These are phyloP conservation scores for Penicillium steckii DNA, from an alignment of 495 filamentous ascomycete genomes.

Conservation along the genomic window DNA sequence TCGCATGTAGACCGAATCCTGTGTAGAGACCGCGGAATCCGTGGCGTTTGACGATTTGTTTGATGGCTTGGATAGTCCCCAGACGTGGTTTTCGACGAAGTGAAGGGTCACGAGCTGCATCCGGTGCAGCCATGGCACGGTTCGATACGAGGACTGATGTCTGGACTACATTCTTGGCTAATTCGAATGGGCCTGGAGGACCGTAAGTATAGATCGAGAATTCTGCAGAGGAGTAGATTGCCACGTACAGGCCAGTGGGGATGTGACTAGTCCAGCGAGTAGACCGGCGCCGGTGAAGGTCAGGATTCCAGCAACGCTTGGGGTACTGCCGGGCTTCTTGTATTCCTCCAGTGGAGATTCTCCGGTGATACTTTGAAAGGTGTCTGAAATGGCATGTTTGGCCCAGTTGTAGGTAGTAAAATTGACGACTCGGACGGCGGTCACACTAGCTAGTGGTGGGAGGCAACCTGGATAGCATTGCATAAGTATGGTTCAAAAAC, in stretches of 20 bases:
- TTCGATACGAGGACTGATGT: conserved; percentile 80
- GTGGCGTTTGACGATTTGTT: conserved; percentile 73
- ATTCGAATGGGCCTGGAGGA: conserved; percentile 77
- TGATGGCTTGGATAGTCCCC: conserved; percentile 76
- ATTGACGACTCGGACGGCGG: conserved; percentile 85
- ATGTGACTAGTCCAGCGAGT: conserved; percentile 75
- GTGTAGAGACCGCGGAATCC: conserved; percentile 82
- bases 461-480: conserved; percentile 56
- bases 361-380: conserved; percentile 53
- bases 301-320: conserved; percentile 64
- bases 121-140: conserved; percentile 57
- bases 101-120: conserved; percentile 56
- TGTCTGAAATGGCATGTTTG: conserved; percentile 68
- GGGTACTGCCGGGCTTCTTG: conserved; percentile 65
- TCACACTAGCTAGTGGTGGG: conserved; percentile 83
- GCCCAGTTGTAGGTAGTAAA: conserved; percentile 88
- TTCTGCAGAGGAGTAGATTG: neutral
- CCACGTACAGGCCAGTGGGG: conserved; percentile 80
- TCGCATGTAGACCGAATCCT: conserved; percentile 76
- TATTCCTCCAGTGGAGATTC: conserved; percentile 69
- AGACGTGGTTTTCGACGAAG: conserved; percentile 71
- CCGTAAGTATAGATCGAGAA: neutral
- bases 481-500: neutral
- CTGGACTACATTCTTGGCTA: conserved; percentile 91
- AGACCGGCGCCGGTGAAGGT: conserved; percentile 79